Base-by-base conservation (phyloP, 768 basidiomycete species). In the Boletellus sp. region DNA sequence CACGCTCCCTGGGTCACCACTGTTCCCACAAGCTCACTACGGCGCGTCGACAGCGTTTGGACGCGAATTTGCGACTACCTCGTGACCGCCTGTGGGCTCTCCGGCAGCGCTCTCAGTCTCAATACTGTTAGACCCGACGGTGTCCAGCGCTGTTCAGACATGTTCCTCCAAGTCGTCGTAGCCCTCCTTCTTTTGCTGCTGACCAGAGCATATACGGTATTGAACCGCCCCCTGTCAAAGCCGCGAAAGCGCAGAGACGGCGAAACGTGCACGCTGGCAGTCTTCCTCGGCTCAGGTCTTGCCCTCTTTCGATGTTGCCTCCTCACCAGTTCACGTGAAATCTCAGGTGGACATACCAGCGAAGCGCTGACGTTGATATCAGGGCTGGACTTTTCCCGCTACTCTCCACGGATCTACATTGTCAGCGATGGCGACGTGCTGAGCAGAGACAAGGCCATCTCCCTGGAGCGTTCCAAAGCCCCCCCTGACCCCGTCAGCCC, bases 271-370 rank as follows among this genome's bases (percentile, higher is more conserved):
- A 67, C 64, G 33, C 70, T 96, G 15, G 93, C 89, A 4, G 81
- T 96, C 45, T 96, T 97, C 61, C 79, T 98, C 12, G 95, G 95
- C 50, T 98, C 95, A 65, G 94, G 94, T 89, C 61, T 62, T 75
- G 68, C 46, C 26, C 40, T 51, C 51, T 45, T 28, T 22, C 42
- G 11, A 32, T 19, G 22, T 23, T 49, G 35, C 15, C 44, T 31
- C 23, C 34, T 49, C 17, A 50, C 48, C 38, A 53, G 36, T 48
- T 55, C 46, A 55, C 51, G 47, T 46, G 41, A 33, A 50, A 43
- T 26, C 20, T 31, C 63, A 97, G 95, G 96, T 39, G 96, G 96
- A 0, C 96, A 99, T 70, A 96, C 94, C 15, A 83, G 79, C 53
- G 96, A 99, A 74, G 87, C 85, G 37, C 68, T 95, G 54, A 73